These are phyloP conservation scores for Chytridiales sp. DNA, from an alignment of 371 early-diverging fungal genomes.

Conservation along the genomic window DNA sequence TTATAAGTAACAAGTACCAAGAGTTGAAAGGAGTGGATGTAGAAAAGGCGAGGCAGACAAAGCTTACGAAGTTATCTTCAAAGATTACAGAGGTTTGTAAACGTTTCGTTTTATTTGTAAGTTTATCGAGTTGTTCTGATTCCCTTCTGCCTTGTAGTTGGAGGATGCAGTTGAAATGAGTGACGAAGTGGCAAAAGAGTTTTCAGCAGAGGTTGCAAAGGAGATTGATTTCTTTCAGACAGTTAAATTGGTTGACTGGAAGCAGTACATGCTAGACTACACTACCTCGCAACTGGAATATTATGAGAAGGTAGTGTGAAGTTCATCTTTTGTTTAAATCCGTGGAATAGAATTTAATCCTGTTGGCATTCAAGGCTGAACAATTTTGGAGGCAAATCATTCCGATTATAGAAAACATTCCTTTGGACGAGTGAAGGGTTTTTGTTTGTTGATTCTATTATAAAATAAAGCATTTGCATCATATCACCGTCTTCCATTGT, in stretches of 20 bases:
- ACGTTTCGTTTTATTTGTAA: not conserved
- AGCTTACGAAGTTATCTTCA: constrained; percentile 67
- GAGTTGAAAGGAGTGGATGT: constrained; percentile 87
- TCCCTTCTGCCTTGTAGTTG: constrained; percentile 51
- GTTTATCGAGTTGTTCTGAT: not conserved
- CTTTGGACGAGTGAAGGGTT: no score
- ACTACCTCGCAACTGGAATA: constrained; percentile 76
- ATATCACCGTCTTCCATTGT: no score
- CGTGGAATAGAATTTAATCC: not conserved
- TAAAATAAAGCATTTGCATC: no score
- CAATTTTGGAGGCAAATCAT: constrained; percentile 69
- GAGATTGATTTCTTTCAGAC: constrained; percentile 78
- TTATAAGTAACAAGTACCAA: constrained; percentile 82
- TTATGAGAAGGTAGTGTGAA: constrained; percentile 64
- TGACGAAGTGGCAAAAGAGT: constrained; percentile 64
- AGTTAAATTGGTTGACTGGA: constrained; percentile 79
- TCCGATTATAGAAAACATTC: constrained; percentile 51
- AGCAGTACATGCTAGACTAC: constrained; percentile 67
- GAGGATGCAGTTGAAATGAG: constrained; percentile 76
- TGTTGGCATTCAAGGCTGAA: constrained; percentile 4
- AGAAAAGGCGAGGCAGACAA: constrained; percentile 76
- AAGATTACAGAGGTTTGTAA: constrained; percentile 70
- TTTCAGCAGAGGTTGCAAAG: constrained; percentile 75
- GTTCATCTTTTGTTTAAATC: not conserved
- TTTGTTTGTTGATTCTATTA: no score